Percentiles rank a stretch among this genome's conserved stretches.
Evolutionary conservation across 202 grass and related monocot species (phyloP).

Genomic region (Hordeum pubiflorum): DNA sequence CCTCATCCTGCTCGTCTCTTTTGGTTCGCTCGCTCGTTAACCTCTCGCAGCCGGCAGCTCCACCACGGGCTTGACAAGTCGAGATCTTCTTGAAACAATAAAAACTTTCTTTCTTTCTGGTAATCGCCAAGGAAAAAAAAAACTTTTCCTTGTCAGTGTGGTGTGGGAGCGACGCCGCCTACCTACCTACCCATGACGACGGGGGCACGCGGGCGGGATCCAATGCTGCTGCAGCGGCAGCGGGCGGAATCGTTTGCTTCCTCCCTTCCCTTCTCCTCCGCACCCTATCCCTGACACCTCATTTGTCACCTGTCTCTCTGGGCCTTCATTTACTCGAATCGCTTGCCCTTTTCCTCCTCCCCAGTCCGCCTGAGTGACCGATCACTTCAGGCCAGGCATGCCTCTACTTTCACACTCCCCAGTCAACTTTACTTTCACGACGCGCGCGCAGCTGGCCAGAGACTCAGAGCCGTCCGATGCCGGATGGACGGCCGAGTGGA

Average conservation of each 20-base stretch:
- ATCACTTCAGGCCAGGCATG: neutral
- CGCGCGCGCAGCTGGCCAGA: too few relatives aligned
- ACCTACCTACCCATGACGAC: neutral
- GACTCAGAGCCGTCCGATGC: neutral
- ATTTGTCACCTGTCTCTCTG: neutral
- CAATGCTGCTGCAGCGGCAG: conserved; percentile 7
- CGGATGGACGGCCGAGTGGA: neutral
- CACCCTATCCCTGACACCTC: neutral
- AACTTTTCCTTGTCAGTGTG: neutral
- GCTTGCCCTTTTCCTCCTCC: neutral
- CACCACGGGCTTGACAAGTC: neutral
- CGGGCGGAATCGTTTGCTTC: conserved; percentile 26
- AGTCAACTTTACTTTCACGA: neutral
- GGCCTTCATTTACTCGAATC: neutral
- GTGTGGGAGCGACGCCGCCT: neutral
- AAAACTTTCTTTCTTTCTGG: neutral
- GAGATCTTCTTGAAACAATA: neutral
- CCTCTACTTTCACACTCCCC: neutral
- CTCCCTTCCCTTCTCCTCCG: neutral
- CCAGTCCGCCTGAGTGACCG: too few relatives aligned
- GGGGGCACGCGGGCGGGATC: conserved; percentile 3
- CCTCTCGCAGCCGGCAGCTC: neutral
- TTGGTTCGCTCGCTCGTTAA: too few relatives aligned
- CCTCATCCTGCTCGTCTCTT: neutral
- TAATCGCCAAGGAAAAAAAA: neutral